Evolutionary conservation across 1,139 yeast genomes (phyloP).

Genomic region (Arxiozyma slooffiae): DNA sequence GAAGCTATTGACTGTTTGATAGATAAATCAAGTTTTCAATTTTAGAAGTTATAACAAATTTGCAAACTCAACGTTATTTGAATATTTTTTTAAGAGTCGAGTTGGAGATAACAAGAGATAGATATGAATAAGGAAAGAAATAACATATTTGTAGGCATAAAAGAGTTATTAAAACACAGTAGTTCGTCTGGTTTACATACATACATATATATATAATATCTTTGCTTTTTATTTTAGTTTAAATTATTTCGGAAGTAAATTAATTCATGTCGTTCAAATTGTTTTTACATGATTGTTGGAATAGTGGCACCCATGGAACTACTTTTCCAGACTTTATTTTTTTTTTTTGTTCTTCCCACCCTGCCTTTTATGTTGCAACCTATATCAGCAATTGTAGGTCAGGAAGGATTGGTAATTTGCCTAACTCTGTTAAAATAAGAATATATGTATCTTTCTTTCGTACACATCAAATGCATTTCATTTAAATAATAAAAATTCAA

Average conservation of each 20-base stretch:
- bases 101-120: background rate
- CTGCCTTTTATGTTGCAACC: background rate
- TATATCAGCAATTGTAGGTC: no score
- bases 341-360: background rate
- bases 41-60: slow-evolving; percentile 7
- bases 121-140: background rate
- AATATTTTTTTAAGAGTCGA: no score
- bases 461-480: no score
- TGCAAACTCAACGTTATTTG: background rate
- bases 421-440: no score
- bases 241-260: no score
- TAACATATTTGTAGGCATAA: background rate
- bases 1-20: slow-evolving; percentile 66
- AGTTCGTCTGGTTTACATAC: no score
- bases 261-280: slow-evolving; percentile 31
- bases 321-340: slow-evolving; percentile 35
- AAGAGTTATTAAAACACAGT: no score
- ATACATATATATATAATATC: no score
- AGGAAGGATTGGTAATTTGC: no score
- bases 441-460: no score
- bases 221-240: no score
- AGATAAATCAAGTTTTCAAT: slow-evolving; percentile 34
- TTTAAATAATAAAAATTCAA: no score
- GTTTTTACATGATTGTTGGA: slow-evolving; percentile 41
- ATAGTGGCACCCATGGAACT: slow-evolving; percentile 67